Conservation (phyloP, 2,329 filamentous ascomycete genomes). For the Macrophomina pseudophaseolina region DNA sequence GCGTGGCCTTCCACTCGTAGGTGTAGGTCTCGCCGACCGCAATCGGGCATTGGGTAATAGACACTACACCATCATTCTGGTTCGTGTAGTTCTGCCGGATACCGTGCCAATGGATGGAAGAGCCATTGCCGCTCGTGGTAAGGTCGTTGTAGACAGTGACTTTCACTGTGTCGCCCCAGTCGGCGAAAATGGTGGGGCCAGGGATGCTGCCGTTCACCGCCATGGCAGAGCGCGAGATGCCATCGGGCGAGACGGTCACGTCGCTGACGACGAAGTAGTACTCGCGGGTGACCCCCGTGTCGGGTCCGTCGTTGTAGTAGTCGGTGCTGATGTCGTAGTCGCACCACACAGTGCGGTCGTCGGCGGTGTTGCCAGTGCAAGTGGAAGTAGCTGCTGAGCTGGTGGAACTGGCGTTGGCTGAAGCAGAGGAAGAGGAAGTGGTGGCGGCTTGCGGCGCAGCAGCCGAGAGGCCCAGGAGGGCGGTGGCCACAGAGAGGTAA, state of each 20-base stretch:
- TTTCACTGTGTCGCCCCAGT: slow-evolving; percentile 54
- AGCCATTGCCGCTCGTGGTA: slow-evolving; percentile 58
- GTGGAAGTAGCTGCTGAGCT: slow-evolving; percentile 1
- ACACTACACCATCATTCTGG: slow-evolving; percentile 62
- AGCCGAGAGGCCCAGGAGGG: slow-evolving; percentile 11
- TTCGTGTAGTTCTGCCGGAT: slow-evolving; percentile 62
- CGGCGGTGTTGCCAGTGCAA: slow-evolving; percentile 21
- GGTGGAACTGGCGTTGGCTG: slow-evolving; percentile 6
- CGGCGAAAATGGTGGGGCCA: slow-evolving; percentile 31
- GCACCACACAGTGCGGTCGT: slow-evolving; percentile 46
- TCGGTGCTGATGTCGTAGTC: slow-evolving; percentile 58
- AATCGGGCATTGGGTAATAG: slow-evolving; percentile 48
- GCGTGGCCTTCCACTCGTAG: slow-evolving; percentile 60
- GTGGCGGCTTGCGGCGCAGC: slow-evolving; percentile 1
- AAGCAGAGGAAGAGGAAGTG: not conserved
- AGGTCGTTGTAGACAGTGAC: slow-evolving; percentile 57
- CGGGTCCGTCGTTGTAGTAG: slow-evolving; percentile 56
- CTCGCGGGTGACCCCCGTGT: slow-evolving; percentile 60
- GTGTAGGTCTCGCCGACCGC: slow-evolving; percentile 42
- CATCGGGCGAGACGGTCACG: slow-evolving; percentile 60
- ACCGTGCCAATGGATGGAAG: slow-evolving; percentile 67
- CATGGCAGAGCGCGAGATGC: slow-evolving; percentile 50
- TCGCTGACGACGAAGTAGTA: slow-evolving; percentile 62
- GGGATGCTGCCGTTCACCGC: slow-evolving; percentile 24
- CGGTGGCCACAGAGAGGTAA: slow-evolving; percentile 6